These are phyloP conservation scores for Neostapfia colusana DNA, from an alignment of 176 grass and related monocot species.

Conservation along the genomic window DNA sequence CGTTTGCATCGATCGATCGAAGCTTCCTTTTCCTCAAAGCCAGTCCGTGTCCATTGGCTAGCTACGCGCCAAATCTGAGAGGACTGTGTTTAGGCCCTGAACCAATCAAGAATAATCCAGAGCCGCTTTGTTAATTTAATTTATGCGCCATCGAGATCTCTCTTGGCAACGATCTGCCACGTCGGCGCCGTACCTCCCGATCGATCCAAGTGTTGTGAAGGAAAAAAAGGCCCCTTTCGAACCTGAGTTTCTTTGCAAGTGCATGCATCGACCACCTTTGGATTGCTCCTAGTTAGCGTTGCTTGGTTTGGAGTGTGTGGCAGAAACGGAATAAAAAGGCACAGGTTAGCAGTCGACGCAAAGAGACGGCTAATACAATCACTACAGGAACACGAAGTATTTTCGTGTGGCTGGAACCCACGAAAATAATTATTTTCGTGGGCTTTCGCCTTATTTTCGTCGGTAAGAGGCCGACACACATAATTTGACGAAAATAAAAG, in stretches of 20 bases:
- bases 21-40: constrained; percentile 23
- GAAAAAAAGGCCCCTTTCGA: constrained; percentile 6
- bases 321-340: constrained; percentile 14
- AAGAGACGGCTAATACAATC: too few relatives aligned
- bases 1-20: not conserved
- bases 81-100: constrained; percentile 2
- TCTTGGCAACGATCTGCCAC: constrained; percentile 22
- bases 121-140: constrained; percentile 20
- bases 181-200: constrained; percentile 8
- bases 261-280: constrained; percentile 3
- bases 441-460: too few relatives aligned
- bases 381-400: too few relatives aligned
- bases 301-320: constrained; percentile 6
- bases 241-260: not conserved
- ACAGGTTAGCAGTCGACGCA: too few relatives aligned
- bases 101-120: not conserved
- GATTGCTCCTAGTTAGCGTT: not conserved
- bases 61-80: not conserved
- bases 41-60: not conserved
- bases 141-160: not conserved
- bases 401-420: too few relatives aligned
- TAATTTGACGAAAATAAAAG: too few relatives aligned
- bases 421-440: too few relatives aligned
- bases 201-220: constrained; percentile 1
- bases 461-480: too few relatives aligned